Base-by-base conservation (phyloP, 345 rosid genomes). In the Bretschneidera sinensis region DNA sequence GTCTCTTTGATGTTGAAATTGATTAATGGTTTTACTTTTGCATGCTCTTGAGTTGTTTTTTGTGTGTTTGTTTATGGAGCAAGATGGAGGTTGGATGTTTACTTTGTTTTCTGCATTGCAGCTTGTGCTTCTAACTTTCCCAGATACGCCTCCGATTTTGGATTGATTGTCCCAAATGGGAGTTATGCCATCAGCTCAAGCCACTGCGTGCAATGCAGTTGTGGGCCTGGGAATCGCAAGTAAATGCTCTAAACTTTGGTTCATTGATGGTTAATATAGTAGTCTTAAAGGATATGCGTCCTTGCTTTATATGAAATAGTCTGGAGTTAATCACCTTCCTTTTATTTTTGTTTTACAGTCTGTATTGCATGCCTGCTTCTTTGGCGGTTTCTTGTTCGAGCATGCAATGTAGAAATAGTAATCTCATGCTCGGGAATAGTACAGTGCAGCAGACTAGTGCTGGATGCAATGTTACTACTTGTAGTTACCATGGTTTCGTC, bases 171-270 rank as follows among this genome's bases (percentile, higher is more conserved):
- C 48, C 96, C 94, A 13, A 92, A 92, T 17, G 98, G 98, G 47
- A 89, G 94, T 73, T 92, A 92, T 63, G 92, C 92, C 20, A 85
- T 92, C 48, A 71, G 92, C 6, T 96, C 97, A n/a, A 87, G 89
- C 55, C 94, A 92, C 61, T 92, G 98, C 57, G 96, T 92, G 65
- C 97, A 92, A 69, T 92, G 98, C 87, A 89, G 96, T 48, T 92
- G 98, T 23, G 81, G 86, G 19, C 88, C 89, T 0, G 96, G 88
- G 62, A 87, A 79, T 73, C 94, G 71, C 67, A 81, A 88, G 98
- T 92, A 83, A 81, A 62, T 48, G 50, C n/a, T 35, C 25, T 59
- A n/a, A 21, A 60, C 11, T 19, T 48, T 48, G 35, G 49, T 43
- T 67, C 33, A 8, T 59, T 33, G 28, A 22, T 24, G 51, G 43